Conservation (phyloP, 2,329 filamentous ascomycete species). For the Clonostachys chloroleuca region DNA sequence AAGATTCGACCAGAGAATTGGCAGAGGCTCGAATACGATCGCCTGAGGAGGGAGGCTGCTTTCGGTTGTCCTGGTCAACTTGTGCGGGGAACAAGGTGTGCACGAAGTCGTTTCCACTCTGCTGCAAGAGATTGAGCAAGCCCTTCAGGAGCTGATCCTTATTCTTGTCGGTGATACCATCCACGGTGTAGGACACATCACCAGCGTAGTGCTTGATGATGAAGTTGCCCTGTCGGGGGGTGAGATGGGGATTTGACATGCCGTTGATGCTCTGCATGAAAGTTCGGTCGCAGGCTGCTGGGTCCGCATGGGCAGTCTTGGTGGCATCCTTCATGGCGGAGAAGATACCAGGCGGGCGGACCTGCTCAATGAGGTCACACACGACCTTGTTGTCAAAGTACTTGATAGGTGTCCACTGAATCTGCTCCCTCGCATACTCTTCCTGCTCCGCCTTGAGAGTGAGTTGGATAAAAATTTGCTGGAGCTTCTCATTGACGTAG, state of each 20-base stretch:
- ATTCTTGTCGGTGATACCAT: constrained; percentile 99
- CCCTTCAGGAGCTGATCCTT: constrained; percentile 97
- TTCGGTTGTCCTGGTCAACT: constrained; percentile 93
- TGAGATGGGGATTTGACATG: constrained; percentile 87
- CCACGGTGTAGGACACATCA: constrained; percentile 90
- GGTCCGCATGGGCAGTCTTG: constrained; percentile 96
- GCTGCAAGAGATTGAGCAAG: constrained; percentile 78
- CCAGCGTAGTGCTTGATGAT: constrained; percentile 99
- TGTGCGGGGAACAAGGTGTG: constrained; percentile 87
- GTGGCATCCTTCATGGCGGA: constrained; percentile 96
- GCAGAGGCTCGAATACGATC: constrained; percentile 95
- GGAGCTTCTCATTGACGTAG: constrained; percentile 98
- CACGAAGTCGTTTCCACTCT: constrained; percentile 80
- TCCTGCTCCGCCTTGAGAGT: constrained; percentile 97
- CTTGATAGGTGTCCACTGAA: constrained; percentile 97
- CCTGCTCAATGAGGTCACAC: constrained; percentile 92
- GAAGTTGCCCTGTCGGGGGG: constrained; percentile 89
- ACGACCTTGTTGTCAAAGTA: constrained; percentile 99
- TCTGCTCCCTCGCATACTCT: constrained; percentile 92
- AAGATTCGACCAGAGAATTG: constrained; percentile 87
- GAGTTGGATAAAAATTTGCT: constrained; percentile 98
- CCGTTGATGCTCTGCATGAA: constrained; percentile 92
- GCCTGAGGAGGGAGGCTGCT: constrained; percentile 88
- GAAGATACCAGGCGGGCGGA: constrained; percentile 86
- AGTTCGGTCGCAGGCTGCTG: constrained; percentile 87